Percentiles rank a stretch among this genome's conserved stretches.
phyloP scores from a whole-genome alignment of 2,329 filamentous ascomycete species.

The Diaporthe velutina region DNA sequence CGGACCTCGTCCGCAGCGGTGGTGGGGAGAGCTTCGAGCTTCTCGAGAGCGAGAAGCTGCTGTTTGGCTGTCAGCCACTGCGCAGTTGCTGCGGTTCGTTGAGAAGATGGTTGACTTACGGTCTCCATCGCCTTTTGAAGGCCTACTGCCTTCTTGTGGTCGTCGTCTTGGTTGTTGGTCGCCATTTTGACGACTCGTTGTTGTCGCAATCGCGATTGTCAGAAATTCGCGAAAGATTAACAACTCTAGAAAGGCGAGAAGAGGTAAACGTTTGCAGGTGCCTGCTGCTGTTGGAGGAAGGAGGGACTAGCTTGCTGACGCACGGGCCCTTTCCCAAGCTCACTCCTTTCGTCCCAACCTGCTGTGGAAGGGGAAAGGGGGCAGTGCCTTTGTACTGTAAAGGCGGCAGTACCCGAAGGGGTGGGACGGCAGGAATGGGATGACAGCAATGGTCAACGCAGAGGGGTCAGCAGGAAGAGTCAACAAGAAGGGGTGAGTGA shows the following conservation, averaged over 20 bases:
- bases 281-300: background rate
- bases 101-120: slow-evolving; percentile 6
- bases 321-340: background rate
- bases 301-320: background rate
- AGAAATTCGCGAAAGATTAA: slow-evolving; percentile 10
- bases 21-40: background rate
- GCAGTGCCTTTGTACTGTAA: background rate
- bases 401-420: background rate
- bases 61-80: slow-evolving; percentile 5
- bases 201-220: background rate
- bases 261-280: background rate
- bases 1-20: slow-evolving; percentile 33
- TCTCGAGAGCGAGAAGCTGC: slow-evolving; percentile 32
- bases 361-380: background rate
- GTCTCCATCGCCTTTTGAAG: slow-evolving; percentile 21
- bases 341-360: background rate
- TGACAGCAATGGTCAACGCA: background rate
- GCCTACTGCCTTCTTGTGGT: background rate
- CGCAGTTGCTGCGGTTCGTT: background rate
- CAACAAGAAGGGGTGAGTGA: background rate
- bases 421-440: background rate
- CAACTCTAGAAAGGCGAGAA: background rate
- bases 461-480: background rate
- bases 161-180: background rate
- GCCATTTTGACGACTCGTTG: background rate